A percentile compares a stretch with the other conserved stretches of the same genome.
These are phyloP conservation scores for Mycena amicta DNA, from an alignment of 768 basidiomycete species.

Conservation along the genomic window DNA sequence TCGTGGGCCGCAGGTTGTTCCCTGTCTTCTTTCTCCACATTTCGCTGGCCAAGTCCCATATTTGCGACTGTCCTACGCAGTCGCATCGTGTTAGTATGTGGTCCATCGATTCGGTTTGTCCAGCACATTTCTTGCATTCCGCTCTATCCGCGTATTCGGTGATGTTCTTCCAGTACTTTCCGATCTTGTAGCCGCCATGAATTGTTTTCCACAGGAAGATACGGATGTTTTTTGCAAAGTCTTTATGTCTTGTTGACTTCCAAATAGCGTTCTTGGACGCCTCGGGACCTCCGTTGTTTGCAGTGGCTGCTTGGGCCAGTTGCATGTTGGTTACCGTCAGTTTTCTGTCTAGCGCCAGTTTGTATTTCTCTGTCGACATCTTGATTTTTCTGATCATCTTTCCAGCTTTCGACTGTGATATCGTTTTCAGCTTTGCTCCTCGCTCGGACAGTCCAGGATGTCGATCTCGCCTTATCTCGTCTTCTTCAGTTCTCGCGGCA, in stretches of 20 bases:
- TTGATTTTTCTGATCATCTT: neutral
- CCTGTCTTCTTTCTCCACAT: neutral
- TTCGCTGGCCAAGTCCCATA: neutral
- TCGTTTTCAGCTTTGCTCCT: neutral
- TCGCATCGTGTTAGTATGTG: neutral
- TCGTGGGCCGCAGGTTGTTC: neutral
- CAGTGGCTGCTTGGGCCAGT: neutral
- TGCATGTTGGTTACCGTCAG: neutral
- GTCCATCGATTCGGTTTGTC: neutral
- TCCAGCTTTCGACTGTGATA: neutral
- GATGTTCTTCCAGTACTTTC: neutral
- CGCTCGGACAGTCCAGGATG: neutral
- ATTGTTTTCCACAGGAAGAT: neutral
- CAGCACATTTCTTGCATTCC: neutral
- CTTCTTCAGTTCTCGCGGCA: neutral
- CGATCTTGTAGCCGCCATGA: neutral
- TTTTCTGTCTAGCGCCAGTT: neutral
- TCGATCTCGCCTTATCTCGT: neutral
- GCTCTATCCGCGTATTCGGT: neutral
- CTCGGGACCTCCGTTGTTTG: neutral
- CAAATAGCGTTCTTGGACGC: neutral
- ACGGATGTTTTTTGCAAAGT: neutral
- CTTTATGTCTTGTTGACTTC: neutral
- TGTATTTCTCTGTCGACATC: neutral
- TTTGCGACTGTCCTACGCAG: neutral